Evolutionary conservation across 2,329 filamentous ascomycete species (phyloP).

Genomic region (Aspergillus ibericus): DNA sequence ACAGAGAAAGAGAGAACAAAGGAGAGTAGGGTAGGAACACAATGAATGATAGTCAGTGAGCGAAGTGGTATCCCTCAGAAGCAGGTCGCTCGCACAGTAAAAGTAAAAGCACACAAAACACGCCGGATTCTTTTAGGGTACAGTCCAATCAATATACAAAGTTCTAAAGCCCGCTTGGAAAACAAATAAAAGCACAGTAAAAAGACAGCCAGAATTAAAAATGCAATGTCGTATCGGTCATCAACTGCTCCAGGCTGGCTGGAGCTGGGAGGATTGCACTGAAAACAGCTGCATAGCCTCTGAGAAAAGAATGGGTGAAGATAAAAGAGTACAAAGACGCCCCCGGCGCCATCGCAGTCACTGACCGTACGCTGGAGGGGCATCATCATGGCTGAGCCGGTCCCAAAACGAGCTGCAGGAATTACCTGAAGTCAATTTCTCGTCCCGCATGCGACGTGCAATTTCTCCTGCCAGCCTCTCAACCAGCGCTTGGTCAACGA

Average conservation of each 20-base stretch:
- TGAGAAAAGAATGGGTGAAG: constrained; percentile 13
- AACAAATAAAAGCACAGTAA: constrained; percentile 10
- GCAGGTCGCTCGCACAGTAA: constrained; percentile 13
- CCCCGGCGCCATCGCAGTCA: constrained; percentile 23
- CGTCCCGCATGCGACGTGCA: constrained; percentile 77
- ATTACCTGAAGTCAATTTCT: constrained; percentile 58
- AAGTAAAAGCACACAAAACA: constrained; percentile 20
- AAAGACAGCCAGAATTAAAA: constrained; percentile 19
- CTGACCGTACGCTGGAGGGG: constrained; percentile 48
- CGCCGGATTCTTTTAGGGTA: constrained; percentile 24
- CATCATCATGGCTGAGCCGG: constrained; percentile 35
- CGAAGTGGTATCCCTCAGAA: constrained; percentile 33
- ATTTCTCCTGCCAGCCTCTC: constrained; percentile 87
- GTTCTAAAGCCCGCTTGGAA: constrained; percentile 26
- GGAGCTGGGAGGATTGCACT: constrained; percentile 6
- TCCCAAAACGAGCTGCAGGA: constrained; percentile 40
- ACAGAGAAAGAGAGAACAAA: constrained; percentile 11
- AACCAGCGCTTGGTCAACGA: constrained; percentile 50
- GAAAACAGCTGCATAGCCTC: neutral
- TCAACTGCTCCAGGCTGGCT: constrained; percentile 21
- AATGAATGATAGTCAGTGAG: constrained; percentile 22
- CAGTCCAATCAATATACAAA: constrained; percentile 28
- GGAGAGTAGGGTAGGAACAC: constrained; percentile 17
- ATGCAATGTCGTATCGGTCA: constrained; percentile 23
- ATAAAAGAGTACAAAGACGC: constrained; percentile 13